Base-by-base conservation (phyloP, 106 monocot genomes). In the Vanilla planifolia region DNA sequence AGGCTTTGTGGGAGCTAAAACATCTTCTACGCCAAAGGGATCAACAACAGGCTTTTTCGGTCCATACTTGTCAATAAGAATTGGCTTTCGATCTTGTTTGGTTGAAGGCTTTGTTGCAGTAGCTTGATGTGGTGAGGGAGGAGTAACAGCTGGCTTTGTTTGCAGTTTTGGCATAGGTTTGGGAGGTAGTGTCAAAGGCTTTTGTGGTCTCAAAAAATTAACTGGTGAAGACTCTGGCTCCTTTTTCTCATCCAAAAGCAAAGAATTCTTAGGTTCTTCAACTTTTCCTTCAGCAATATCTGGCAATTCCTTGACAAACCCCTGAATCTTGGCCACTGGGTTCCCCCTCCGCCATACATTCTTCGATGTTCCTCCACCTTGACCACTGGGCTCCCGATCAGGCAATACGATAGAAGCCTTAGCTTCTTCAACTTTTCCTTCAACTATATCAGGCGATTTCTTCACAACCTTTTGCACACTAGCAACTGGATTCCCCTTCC, bases 261-360 rank as follows among this genome's bases (percentile, higher is more conserved):
- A 9, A 37, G 64, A 8, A 34, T 34, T 10, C 36, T 70, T 67
- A 26, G 53, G n/a, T 46, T 33, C 74, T 48, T 59, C 64, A 15
- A 57, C 65, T 69, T 46, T 68, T 59, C 39, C 74, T 33, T 62
- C 76, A 15, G 71, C 44, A 14, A 69, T 61, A 51, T 68, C 81
- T 0, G 84, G 79, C 7, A 73, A 19, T 48, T 81, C 87, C 29
- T 73, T 99, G 36, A 87, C 79, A 2, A 79, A 71, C 63, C 73
- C 84, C 55, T 88, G 79, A 7, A 91, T 75, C 60, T 75, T 78
- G 1, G 80, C 62, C 55, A 88, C 85, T 0, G 98, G 80, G 59
- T 80, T 88, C 13, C 98, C 98, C 73, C 83, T 99, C 47, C 79
- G 84, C 98, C 98, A 99, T 17, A 99, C 98, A 42, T 85, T 99